A percentile compares a stretch with the other conserved stretches of the same genome.
phyloP scores from a whole-genome alignment of 352 stramenopile genomes.

The Globisporangium splendens region DNA sequence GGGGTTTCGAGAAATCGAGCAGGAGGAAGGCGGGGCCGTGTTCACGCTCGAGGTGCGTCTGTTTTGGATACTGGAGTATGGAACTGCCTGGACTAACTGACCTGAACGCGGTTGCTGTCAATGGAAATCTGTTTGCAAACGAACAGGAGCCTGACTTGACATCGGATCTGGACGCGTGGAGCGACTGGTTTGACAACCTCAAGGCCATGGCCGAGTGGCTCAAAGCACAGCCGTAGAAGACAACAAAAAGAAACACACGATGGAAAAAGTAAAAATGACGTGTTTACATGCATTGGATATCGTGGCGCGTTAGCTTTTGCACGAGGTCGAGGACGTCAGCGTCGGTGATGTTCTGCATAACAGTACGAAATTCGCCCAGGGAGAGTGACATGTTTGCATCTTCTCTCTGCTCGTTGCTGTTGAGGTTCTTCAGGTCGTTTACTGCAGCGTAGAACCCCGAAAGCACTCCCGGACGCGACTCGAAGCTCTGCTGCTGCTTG shows the following conservation, averaged over 20 bases:
- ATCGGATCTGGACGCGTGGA: constrained; percentile 76
- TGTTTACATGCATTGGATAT: constrained; percentile 57
- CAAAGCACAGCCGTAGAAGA: constrained; percentile 13
- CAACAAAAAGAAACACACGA: constrained; percentile 1
- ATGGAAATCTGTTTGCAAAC: constrained; percentile 2
- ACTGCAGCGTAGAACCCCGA: constrained; percentile 21
- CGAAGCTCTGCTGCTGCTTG: not conserved
- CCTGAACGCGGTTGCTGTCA: not conserved
- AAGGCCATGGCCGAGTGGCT: constrained; percentile 62
- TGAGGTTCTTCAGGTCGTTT: constrained; percentile 9
- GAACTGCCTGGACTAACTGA: no score
- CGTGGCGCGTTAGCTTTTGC: constrained; percentile 43
- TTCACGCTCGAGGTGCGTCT: constrained; percentile 63
- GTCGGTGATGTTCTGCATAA: constrained; percentile 38
- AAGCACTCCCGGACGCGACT: not conserved
- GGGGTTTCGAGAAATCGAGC: constrained; percentile 62
- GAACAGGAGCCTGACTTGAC: constrained; percentile 69
- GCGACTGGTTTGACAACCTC: constrained; percentile 72
- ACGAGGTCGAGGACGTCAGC: constrained; percentile 36
- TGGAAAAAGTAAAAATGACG: not conserved
- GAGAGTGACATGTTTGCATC: constrained; percentile 15
- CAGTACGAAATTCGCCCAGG: constrained; percentile 26
- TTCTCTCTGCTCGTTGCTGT: not conserved
- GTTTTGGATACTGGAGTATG: no score
- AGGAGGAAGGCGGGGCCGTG: constrained; percentile 38